A percentile compares a stretch with the other conserved stretches of the same genome.
phyloP scores from a whole-genome alignment of 176 grass and related monocot genomes.

The barley (Hordeum vulgare) region MorexV3_pseudomolecules_assembly NC_058523.1:32579935-32580434 shows the following conservation, averaged over 20 bases:
- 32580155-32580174: not conserved
- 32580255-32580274: constrained; percentile 52
- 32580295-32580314: constrained; percentile 81
- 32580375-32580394: constrained; percentile 63
- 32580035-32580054: constrained; percentile 76
- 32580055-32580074: constrained; percentile 55
- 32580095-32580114: constrained; percentile 51
- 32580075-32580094: constrained; percentile 40
- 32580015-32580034: constrained; percentile 46
- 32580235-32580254: constrained; percentile 46
- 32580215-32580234: constrained; percentile 46
- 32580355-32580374: constrained; percentile 96
- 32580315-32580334: constrained; percentile 73
- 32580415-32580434: constrained; percentile 72
- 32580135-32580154: not conserved
- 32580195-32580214: constrained; percentile 53
- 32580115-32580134: not conserved
- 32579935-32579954: constrained; percentile 53
- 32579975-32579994: constrained; percentile 51
- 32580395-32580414: constrained; percentile 63
- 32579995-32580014: constrained; percentile 43
- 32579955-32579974: constrained; percentile 61
- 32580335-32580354: constrained; percentile 68
- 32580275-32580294: constrained; percentile 78
- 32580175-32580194: constrained; percentile 52